Base-by-base conservation (phyloP, 345 rosid genomes). In the Citrus reticulata region DNA sequence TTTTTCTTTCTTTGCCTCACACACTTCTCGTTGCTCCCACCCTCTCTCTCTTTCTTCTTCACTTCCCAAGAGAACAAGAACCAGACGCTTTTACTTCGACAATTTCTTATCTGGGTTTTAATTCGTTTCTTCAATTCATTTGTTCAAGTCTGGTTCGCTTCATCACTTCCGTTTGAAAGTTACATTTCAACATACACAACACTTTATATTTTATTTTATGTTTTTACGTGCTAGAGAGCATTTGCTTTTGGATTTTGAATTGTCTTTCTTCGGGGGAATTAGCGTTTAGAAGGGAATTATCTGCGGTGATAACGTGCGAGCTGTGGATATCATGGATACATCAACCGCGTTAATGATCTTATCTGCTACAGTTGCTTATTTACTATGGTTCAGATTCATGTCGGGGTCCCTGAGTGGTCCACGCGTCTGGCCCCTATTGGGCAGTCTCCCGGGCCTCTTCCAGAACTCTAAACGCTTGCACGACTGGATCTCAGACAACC, bases 401-500 rank as follows among this genome's bases (percentile, higher is more conserved):
- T 73, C 87, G 0, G 82, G 89, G 61, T 84, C 89, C 0, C 63
- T 81, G 2, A 72, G 40, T 9, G 97, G 91, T 71, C 97, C 97
- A 73, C 93, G 91, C 75, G 95, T 90, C 66, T 93, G 92, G 92
- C 93, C 93, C 8, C 20, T 93, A 80, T 63, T 93, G 81, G 97
- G 97, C 10, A 91, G 97, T 66, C 93, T 93, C 25, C 93, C 97
- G 0, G 95, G 90, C 20, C 87, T 93, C 64, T 81, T 91, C 40
- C 70, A 82, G 65, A 89, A 93, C 80, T 76, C 88, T 24, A 86
- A 77, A 60, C 88, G 93, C 27, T 63, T 89, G 90, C 97, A 93
- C 24, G 97, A 93, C 68, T 93, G 93, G 93, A 93, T 93, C 76
- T 82, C 90, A 17, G 95, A 91, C 65, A 93, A 91, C 60, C 93